Conservation (phyloP, 75 land plant genomes). For the Larix kaempferi region DNA sequence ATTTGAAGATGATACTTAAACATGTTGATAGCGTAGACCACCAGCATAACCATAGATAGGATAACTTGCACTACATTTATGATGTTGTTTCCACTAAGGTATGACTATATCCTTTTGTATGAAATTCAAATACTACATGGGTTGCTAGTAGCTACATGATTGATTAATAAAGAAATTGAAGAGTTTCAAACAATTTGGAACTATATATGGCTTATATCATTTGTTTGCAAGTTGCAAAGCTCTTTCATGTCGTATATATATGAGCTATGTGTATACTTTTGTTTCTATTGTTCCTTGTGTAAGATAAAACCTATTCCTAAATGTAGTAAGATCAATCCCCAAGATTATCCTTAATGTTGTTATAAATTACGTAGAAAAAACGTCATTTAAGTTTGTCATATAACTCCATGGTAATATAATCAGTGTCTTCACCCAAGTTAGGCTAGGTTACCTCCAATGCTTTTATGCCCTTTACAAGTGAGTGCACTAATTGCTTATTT, state of each 20-base stretch:
- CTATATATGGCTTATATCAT: background rate
- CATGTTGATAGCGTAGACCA: background rate
- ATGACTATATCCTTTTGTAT: no score
- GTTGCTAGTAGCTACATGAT: background rate
- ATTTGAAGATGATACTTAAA: background rate
- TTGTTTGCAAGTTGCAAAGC: background rate
- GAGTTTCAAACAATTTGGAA: background rate
- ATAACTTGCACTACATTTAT: background rate
- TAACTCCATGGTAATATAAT: background rate
- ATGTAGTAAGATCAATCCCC: background rate
- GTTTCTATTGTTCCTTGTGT: background rate
- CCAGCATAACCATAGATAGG: background rate
- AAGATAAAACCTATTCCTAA: background rate
- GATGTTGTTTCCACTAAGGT: background rate
- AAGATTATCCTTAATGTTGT: background rate
- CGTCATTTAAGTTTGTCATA: background rate
- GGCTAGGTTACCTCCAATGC: background rate
- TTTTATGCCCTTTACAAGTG: background rate
- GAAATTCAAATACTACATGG: background rate
- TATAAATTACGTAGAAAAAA: background rate
- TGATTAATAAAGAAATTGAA: background rate
- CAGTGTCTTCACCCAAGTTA: background rate
- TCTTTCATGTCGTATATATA: background rate
- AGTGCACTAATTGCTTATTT: background rate
- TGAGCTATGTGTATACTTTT: background rate